phyloP scores from a whole-genome alignment of 495 filamentous ascomycete genomes.

The Talaromyces thailandensis region DNA sequence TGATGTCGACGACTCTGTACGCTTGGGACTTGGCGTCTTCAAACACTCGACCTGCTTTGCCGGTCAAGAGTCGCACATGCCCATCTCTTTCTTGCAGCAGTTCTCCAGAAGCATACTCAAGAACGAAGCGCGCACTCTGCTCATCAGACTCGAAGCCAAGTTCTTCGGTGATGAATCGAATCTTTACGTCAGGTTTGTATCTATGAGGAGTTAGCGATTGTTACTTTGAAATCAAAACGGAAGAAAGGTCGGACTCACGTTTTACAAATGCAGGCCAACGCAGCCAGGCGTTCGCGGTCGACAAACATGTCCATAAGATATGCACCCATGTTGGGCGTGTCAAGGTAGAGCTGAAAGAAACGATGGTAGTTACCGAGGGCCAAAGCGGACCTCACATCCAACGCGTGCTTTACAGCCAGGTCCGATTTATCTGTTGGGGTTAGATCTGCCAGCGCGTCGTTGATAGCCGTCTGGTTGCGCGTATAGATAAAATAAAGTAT shows the following conservation, averaged over 20 bases:
- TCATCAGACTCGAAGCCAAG: conserved; percentile 90
- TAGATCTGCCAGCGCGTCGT: conserved; percentile 95
- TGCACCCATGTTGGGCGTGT: conserved; percentile 93
- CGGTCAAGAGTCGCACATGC: conserved; percentile 63
- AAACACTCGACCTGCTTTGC: conserved; percentile 64
- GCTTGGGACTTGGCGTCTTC: conserved; percentile 61
- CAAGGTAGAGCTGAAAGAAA: conserved; percentile 91
- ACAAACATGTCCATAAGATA: conserved; percentile 99
- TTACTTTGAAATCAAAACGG: background rate
- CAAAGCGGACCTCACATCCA: conserved; percentile 83
- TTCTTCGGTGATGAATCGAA: conserved; percentile 91
- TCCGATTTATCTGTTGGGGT: conserved; percentile 88
- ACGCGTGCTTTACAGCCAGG: conserved; percentile 76
- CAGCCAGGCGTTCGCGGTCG: conserved; percentile 81
- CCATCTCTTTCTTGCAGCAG: conserved; percentile 72
- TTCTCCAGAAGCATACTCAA: conserved; percentile 62
- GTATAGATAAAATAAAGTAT: conserved; percentile 99
- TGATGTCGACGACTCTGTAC: conserved; percentile 85
- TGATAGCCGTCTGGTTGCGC: conserved; percentile 95
- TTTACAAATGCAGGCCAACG: conserved; percentile 84
- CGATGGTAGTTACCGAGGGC: conserved; percentile 93
- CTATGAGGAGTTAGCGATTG: conserved; percentile 42
- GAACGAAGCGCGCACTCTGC: conserved; percentile 81
- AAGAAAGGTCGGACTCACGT: conserved; percentile 55
- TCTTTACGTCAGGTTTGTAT: conserved; percentile 80